Base-by-base conservation (phyloP, 2,329 filamentous ascomycete genomes). In the Trichoderma brevicompactum region DNA sequence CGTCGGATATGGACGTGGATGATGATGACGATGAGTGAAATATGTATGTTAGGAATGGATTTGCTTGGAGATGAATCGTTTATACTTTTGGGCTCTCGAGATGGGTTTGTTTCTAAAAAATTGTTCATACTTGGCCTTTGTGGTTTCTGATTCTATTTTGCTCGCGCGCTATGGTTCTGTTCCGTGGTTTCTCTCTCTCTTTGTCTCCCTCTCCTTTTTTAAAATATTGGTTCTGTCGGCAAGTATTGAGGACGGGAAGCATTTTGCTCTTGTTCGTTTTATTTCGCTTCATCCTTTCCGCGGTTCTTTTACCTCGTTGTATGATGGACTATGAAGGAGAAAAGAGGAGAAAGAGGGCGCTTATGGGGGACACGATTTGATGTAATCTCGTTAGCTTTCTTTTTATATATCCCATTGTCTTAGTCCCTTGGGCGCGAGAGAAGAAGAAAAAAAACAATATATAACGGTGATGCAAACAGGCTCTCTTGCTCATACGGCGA, bases 1-100 rank as follows among this genome's bases (percentile, higher is more conserved):
- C 69, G 17, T 71, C 71, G 12, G 74, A 75, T 17, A 78, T 79
- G 77, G 77, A 78, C 8, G 66, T 77, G 41, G 76, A 79, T 62
- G 72, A 74, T 38, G 74, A 74, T 49, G 70, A 74, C 50, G 65
- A 66, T 36, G 62, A 65, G 54, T 65, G 49, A 65, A 46, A 36
- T 41, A 36, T 65, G 53, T 59, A 65, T 56, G 62, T 46, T 50
- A 65, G 62, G 62, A 49, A 32, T 36, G 46, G 41, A 43, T 56
- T 64, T 41, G 44, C 23, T 64, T 64, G 52, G 61, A 56, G 61
- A 64, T 7, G 52, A 64, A 41, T 43, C 38, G 17, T 59, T n/a
- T 49, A 41, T 59, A 28, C 36, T 50, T 32, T 52, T 46, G 36
- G 34, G 9, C 7, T 40, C 7, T 50, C 5, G 46, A 60, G 56